Evolutionary conservation across 306 rosid genomes (phyloP).

Genomic region (Biancaea sappan): DNA sequence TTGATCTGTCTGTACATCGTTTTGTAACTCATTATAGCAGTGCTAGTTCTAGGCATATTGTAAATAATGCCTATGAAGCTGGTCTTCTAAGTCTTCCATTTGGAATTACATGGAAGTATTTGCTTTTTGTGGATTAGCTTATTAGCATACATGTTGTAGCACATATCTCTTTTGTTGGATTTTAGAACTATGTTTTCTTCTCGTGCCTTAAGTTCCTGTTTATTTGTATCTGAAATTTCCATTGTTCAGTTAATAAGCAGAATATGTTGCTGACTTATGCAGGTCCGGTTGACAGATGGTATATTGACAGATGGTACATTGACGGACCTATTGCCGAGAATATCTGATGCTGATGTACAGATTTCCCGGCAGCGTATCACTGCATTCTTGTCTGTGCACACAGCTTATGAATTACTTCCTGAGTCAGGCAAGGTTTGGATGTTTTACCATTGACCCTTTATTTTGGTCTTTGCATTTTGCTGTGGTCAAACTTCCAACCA

Average conservation of each 20-base stretch:
- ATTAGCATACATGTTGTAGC: constrained; percentile 9
- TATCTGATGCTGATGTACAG: constrained; percentile 79
- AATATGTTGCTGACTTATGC: constrained; percentile 35
- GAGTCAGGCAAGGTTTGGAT: constrained; percentile 98
- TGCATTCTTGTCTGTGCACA: constrained; percentile 69
- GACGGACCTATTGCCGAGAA: constrained; percentile 61
- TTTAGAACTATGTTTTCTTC: background rate
- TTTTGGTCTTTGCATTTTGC: constrained; percentile 29
- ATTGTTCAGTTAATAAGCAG: constrained; percentile 20
- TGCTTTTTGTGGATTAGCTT: constrained; percentile 19
- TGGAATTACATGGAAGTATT: constrained; percentile 6
- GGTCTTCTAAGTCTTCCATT: constrained; percentile 8
- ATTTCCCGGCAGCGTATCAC: constrained; percentile 72
- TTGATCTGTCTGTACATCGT: constrained; percentile 4
- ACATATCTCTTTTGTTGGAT: constrained; percentile 22
- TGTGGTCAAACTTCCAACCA: constrained; percentile 12
- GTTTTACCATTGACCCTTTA: constrained; percentile 38
- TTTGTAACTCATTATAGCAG: constrained; percentile 1
- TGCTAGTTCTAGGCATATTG: background rate
- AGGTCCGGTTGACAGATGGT: constrained; percentile 74
- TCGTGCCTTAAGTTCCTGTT: background rate
- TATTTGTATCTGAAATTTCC: constrained; percentile 17
- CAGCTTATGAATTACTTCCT: constrained; percentile 86
- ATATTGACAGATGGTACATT: constrained; percentile 56
- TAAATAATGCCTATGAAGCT: constrained; percentile 20